Evolutionary conservation across 129 eudicot species (phyloP).

Genomic region (Chrysanthemum lavandulifolium): DNA sequence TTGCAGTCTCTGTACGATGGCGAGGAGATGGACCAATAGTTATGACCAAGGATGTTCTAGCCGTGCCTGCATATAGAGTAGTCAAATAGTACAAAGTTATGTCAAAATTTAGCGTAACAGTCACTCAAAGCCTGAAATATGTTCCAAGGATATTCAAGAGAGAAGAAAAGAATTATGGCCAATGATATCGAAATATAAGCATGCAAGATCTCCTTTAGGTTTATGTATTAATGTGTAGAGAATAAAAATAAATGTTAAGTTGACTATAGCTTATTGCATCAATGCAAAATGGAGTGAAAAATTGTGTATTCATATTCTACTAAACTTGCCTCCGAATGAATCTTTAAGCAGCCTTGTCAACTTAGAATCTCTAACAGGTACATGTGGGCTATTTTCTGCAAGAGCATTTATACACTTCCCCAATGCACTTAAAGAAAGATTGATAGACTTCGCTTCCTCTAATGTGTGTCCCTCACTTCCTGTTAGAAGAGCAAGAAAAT

Average conservation of each 20-base stretch:
- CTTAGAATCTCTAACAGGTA: slow-evolving; percentile 92
- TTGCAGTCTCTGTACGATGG: slow-evolving; percentile 86
- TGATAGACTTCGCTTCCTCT: slow-evolving; percentile 92
- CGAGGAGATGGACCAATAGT: slow-evolving; percentile 93
- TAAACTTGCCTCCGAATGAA: slow-evolving; percentile 83
- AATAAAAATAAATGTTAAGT: neutral
- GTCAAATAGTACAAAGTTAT: slow-evolving; percentile 15
- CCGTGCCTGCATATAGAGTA: slow-evolving; percentile 52
- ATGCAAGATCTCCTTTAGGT: neutral
- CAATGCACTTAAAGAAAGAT: slow-evolving; percentile 85
- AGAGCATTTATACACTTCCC: slow-evolving; percentile 94
- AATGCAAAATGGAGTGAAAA: neutral
- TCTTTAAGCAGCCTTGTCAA: slow-evolving; percentile 89
- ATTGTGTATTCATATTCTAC: slow-evolving; percentile 9
- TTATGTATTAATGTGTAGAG: neutral
- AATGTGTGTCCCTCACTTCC: slow-evolving; percentile 92
- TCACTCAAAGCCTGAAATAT: neutral
- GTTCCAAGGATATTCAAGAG: neutral
- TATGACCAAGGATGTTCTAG: slow-evolving; percentile 79
- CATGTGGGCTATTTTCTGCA: slow-evolving; percentile 91
- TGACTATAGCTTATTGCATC: slow-evolving; percentile 3
- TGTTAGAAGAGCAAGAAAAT: slow-evolving; percentile 24
- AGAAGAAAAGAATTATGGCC: neutral
- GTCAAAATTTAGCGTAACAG: neutral
- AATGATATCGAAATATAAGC: neutral